phyloP scores from a whole-genome alignment of 2,329 filamentous ascomycete species.

The Parasarocladium wereldwijsianum region DNA sequence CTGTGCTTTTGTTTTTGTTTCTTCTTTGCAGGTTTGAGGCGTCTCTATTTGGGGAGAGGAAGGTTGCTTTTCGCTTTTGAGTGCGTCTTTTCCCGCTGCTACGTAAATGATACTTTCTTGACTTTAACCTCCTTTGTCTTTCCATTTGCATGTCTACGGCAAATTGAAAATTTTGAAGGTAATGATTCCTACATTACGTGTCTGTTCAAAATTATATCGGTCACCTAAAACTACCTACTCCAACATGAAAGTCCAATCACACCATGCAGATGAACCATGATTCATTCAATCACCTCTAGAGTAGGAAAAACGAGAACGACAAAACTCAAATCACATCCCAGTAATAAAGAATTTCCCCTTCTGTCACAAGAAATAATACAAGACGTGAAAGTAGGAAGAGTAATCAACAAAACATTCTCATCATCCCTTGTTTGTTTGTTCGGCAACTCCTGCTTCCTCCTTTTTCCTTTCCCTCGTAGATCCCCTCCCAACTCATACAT shows the following conservation, averaged over 20 bases:
- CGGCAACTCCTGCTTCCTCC: too few species aligned
- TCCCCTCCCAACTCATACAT: neutral
- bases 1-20: slow-evolving; percentile 4
- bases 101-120: neutral
- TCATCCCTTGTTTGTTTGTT: too few species aligned
- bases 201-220: too few species aligned
- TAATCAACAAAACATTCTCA: too few species aligned
- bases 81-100: neutral
- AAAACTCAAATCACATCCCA: neutral
- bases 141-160: neutral
- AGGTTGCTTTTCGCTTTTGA: neutral
- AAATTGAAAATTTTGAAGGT: too few species aligned
- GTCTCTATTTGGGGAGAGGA: neutral
- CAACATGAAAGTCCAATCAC: too few species aligned
- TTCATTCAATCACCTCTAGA: too few species aligned
- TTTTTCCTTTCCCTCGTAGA: neutral
- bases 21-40: neutral
- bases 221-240: neutral
- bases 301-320: too few species aligned
- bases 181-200: too few species aligned
- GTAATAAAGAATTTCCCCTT: neutral
- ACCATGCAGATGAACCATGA: too few species aligned
- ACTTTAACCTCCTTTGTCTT: neutral
- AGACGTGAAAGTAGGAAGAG: neutral
- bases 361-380: neutral